Evolutionary conservation across 2,329 filamentous ascomycete genomes (phyloP).

Genomic region (Emydomyces testavorans): DNA sequence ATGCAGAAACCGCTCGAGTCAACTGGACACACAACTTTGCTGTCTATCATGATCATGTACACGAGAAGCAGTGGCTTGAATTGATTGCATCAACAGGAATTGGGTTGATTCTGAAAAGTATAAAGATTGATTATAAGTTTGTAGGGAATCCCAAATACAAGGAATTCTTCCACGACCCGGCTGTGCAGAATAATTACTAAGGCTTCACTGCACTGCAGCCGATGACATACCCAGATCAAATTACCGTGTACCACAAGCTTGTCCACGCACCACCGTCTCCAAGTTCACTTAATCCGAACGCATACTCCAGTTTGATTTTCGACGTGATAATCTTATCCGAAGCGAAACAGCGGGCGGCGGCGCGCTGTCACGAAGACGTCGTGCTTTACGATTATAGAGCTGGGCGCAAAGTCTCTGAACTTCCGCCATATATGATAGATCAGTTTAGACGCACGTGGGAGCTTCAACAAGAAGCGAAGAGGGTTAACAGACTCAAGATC

Average conservation of each 20-base stretch:
- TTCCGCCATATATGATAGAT: conserved; percentile 51
- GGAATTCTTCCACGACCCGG: neutral
- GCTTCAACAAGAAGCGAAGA: conserved; percentile 50
- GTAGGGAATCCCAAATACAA: conserved; percentile 33
- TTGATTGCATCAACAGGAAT: conserved; percentile 54
- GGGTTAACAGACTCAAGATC: conserved; percentile 43
- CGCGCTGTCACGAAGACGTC: conserved; percentile 64
- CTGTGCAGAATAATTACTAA: conserved; percentile 1
- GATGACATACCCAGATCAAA: conserved; percentile 68
- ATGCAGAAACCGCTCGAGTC: conserved; percentile 68
- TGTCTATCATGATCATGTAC: conserved; percentile 47
- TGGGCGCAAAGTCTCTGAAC: conserved; percentile 42
- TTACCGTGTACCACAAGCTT: conserved; percentile 76
- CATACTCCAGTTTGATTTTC: conserved; percentile 32
- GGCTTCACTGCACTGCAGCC: conserved; percentile 42
- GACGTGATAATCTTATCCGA: conserved; percentile 63
- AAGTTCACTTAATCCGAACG: conserved; percentile 26
- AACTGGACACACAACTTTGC: conserved; percentile 67
- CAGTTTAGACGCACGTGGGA: conserved; percentile 49
- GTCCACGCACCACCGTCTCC: conserved; percentile 14
- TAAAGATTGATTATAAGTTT: conserved; percentile 79
- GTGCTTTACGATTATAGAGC: conserved; percentile 63
- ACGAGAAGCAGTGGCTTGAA: conserved; percentile 55
- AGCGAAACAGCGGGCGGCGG: conserved; percentile 57
- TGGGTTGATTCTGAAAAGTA: conserved; percentile 68